Conservation (phyloP, 306 rosid genomes). For the Trifolium fragiferum region DNA sequence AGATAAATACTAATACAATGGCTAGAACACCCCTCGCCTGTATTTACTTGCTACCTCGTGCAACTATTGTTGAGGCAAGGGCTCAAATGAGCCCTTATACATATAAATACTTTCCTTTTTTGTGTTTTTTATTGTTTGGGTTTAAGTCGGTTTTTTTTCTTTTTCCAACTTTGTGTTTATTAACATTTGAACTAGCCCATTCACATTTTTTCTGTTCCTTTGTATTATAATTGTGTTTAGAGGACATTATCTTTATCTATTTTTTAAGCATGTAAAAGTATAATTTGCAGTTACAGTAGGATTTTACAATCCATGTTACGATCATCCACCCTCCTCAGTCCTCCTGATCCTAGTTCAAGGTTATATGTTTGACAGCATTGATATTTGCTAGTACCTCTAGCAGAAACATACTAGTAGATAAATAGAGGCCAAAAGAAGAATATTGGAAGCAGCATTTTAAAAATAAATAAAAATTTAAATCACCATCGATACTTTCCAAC, state of each 20-base stretch:
- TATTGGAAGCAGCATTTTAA: conserved; percentile 23
- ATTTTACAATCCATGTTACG: not conserved
- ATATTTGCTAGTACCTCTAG: not conserved
- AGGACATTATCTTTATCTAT: not conserved
- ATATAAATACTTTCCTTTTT: no score
- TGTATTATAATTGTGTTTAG: not conserved
- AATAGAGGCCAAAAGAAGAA: conserved; percentile 27
- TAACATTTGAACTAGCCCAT: not conserved
- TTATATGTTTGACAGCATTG: not conserved
- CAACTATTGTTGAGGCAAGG: not conserved
- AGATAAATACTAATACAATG: conserved; percentile 3
- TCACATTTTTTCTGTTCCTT: not conserved
- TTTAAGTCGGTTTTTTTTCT: not conserved
- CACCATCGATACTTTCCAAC: not conserved
- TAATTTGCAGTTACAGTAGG: not conserved
- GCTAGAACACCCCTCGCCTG: not conserved
- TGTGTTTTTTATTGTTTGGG: not conserved
- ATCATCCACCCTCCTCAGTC: not conserved
- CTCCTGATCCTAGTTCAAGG: not conserved
- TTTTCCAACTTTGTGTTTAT: not conserved
- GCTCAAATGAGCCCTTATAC: not conserved
- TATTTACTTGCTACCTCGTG: conserved; percentile 3
- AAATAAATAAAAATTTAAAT: not conserved
- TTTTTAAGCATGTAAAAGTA: not conserved
- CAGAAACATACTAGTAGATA: conserved; percentile 20